A percentile compares a stretch with the other conserved stretches of the same genome.
Conservation (phyloP, 257 asterid species). For the Fraxinus excelsior region DNA sequence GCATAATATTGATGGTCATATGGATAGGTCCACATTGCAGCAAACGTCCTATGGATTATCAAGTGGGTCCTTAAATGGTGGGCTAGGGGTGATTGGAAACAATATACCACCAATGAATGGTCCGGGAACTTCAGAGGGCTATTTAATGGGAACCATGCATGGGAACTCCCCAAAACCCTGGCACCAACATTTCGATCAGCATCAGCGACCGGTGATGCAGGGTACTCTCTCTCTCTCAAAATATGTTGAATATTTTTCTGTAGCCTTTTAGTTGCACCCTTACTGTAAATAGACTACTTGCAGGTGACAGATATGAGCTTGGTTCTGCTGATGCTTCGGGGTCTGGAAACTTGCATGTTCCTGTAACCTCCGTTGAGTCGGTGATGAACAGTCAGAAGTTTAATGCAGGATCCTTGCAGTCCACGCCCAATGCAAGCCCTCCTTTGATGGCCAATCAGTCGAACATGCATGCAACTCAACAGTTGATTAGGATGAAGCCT, state of each 20-base stretch:
- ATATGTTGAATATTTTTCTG: neutral
- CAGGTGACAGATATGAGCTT: slow-evolving; percentile 79
- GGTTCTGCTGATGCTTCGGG: slow-evolving; percentile 58
- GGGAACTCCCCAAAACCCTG: slow-evolving; percentile 66
- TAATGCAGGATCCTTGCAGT: slow-evolving; percentile 56
- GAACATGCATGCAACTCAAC: slow-evolving; percentile 53
- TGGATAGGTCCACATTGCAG: slow-evolving; percentile 78
- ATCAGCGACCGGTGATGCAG: slow-evolving; percentile 57
- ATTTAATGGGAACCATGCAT: slow-evolving; percentile 47
- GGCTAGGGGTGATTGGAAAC: slow-evolving; percentile 66
- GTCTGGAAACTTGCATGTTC: slow-evolving; percentile 57
- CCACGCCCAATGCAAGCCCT: slow-evolving; percentile 54
- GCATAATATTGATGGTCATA: slow-evolving; percentile 80
- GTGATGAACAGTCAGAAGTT: slow-evolving; percentile 54
- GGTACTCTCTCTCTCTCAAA: slow-evolving; percentile 40
- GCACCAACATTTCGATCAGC: slow-evolving; percentile 63
- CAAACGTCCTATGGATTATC: slow-evolving; percentile 70
- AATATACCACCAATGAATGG: slow-evolving; percentile 62
- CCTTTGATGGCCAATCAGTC: slow-evolving; percentile 54
- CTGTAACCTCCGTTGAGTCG: slow-evolving; percentile 42
- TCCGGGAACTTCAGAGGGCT: slow-evolving; percentile 66
- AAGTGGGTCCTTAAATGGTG: slow-evolving; percentile 64
- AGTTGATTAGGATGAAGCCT: slow-evolving; percentile 46
- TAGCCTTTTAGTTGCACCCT: slow-evolving; percentile 25
- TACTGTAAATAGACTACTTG: slow-evolving; percentile 36